Evolutionary conservation across 1,139 yeast genomes (phyloP).

Genomic region (Yamadazyma atlantica): DNA sequence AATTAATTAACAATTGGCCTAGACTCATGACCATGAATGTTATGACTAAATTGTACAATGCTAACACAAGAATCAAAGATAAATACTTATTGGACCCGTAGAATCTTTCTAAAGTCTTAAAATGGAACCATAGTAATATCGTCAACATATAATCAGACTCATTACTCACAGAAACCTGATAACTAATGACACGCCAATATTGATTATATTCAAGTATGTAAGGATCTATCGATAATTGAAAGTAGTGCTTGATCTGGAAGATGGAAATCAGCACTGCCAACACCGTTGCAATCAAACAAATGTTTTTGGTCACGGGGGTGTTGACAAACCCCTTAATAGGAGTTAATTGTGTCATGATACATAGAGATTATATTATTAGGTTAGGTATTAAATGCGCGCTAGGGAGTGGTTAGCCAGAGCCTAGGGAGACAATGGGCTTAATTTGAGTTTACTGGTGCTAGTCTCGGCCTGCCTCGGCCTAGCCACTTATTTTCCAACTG

Average conservation of each 20-base stretch:
- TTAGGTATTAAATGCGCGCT: not conserved
- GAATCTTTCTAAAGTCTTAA: conserved; percentile 63
- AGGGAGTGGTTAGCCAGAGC: too few species aligned
- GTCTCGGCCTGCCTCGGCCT: too few species aligned
- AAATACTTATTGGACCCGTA: conserved; percentile 62
- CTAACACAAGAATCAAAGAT: conserved; percentile 33
- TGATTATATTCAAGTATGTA: conserved; percentile 60
- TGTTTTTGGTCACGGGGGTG: conserved; percentile 55
- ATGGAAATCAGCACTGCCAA: conserved; percentile 56
- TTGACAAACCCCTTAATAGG: conserved; percentile 58
- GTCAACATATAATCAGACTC: conserved; percentile 65
- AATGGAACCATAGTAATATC: conserved; percentile 53
- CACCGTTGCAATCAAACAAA: conserved; percentile 42
- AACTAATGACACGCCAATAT: conserved; percentile 62
- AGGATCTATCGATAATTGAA: conserved; percentile 56
- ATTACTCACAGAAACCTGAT: conserved; percentile 58
- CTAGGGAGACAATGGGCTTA: too few species aligned
- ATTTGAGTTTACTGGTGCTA: too few species aligned
- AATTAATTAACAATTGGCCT: conserved; percentile 36
- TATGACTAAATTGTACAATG: conserved; percentile 34
- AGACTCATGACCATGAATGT: conserved; percentile 37
- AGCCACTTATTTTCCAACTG: too few species aligned
- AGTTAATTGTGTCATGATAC: conserved; percentile 31
- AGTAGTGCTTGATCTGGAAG: conserved; percentile 54
- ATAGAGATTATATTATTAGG: too few species aligned